Evolutionary conservation across 106 monocot species (phyloP).

Genomic region (Chionographis japonica): DNA sequence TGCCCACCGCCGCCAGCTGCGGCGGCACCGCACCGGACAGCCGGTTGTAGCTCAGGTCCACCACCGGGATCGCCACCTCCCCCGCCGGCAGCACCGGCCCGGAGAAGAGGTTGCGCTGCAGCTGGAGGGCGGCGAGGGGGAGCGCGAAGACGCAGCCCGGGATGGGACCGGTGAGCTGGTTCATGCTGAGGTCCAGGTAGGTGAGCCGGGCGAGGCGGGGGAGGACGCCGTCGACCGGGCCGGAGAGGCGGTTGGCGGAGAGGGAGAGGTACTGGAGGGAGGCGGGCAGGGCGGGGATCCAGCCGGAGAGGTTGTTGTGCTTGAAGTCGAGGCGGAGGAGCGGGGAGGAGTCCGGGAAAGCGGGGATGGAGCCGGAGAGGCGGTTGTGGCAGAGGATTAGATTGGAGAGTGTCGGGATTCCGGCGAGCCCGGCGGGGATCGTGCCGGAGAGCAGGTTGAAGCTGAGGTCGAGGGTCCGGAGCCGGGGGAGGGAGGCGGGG

Average conservation of each 20-base stretch:
- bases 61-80: constrained; percentile 42
- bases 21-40: constrained; percentile 47
- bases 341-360: constrained; percentile 24
- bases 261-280: constrained; percentile 57
- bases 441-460: constrained; percentile 57
- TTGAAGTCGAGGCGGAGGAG: constrained; percentile 62
- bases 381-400: constrained; percentile 65
- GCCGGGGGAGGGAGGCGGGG: constrained; percentile 27
- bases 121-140: constrained; percentile 34
- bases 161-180: constrained; percentile 45
- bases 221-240: constrained; percentile 41
- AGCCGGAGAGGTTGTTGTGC: constrained; percentile 53
- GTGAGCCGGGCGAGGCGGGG: constrained; percentile 36
- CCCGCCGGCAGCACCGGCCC: constrained; percentile 27
- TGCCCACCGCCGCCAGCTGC: constrained; percentile 44
- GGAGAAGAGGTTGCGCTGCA: constrained; percentile 53
- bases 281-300: constrained; percentile 42
- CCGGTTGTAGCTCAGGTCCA: constrained; percentile 72
- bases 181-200: constrained; percentile 58
- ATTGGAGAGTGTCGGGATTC: constrained; percentile 36
- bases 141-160: constrained; percentile 40
- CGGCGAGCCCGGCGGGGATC: constrained; percentile 29
- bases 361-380: constrained; percentile 41
- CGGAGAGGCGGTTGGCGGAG: constrained; percentile 42
- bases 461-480: constrained; percentile 64